A percentile compares a stretch with the other conserved stretches of the same genome.
phyloP scores from a whole-genome alignment of 805 yeast species.

The Grigorovia humatica region DNA sequence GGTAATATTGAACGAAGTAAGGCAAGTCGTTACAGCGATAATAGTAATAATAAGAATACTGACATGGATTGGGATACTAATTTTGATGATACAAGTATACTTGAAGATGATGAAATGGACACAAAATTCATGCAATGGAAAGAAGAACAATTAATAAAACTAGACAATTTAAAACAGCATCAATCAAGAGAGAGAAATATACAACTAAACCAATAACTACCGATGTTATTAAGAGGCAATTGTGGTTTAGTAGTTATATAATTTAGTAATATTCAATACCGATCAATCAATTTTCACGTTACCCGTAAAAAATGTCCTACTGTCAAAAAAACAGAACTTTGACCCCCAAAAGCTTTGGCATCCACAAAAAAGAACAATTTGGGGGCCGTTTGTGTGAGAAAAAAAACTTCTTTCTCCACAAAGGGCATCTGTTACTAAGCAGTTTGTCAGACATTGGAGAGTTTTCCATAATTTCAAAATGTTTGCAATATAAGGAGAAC shows the following conservation, averaged over 20 bases:
- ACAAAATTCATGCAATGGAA: slow-evolving; percentile 23
- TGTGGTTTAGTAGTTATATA: neutral
- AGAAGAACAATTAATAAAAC: slow-evolving; percentile 23
- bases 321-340: neutral
- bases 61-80: slow-evolving; percentile 11
- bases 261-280: neutral
- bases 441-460: neutral
- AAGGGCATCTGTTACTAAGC: neutral
- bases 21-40: neutral
- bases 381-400: neutral
- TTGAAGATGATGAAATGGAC: slow-evolving; percentile 24
- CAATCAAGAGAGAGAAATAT: slow-evolving; percentile 1
- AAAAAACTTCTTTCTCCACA: no score
- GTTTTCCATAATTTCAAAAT: neutral
- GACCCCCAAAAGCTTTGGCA: neutral
- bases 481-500: neutral
- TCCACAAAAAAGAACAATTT: neutral
- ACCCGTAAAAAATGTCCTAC: neutral
- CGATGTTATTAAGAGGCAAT: no score
- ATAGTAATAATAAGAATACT: neutral
- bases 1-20: neutral
- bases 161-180: slow-evolving; percentile 7
- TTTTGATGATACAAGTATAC: slow-evolving; percentile 24
- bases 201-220: neutral
- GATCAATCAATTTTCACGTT: neutral